phyloP scores from a whole-genome alignment of 2,329 filamentous ascomycete genomes.

The Amauroascus niger region DNA sequence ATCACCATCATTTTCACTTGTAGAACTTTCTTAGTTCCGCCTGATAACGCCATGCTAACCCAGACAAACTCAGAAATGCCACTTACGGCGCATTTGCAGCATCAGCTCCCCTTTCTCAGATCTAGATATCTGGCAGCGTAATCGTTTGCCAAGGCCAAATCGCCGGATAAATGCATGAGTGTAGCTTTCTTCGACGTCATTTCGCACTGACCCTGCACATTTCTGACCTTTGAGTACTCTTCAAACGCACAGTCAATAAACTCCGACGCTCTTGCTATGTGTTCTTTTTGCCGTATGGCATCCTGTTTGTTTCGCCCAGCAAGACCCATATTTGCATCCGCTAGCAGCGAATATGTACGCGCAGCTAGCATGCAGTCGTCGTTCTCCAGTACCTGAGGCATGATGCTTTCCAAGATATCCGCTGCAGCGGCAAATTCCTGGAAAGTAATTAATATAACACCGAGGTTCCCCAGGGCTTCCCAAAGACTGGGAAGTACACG shows the following conservation, averaged over 20 bases:
- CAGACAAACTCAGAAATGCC: not conserved
- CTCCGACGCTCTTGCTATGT: slow-evolving; percentile 49
- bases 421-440: slow-evolving; percentile 60
- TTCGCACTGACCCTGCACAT: slow-evolving; percentile 61
- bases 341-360: slow-evolving; percentile 58
- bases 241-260: slow-evolving; percentile 54
- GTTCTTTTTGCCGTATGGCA: slow-evolving; percentile 44
- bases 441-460: slow-evolving; percentile 58
- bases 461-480: slow-evolving; percentile 58
- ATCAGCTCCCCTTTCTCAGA: slow-evolving; percentile 32
- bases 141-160: slow-evolving; percentile 54
- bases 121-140: slow-evolving; percentile 57
- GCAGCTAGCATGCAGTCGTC: slow-evolving; percentile 55
- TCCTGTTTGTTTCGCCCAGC: slow-evolving; percentile 47
- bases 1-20: not conserved
- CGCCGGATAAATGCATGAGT: slow-evolving; percentile 61
- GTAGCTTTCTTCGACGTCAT: slow-evolving; percentile 74
- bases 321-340: slow-evolving; percentile 68
- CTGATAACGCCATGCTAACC: not conserved
- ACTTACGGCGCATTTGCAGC: not conserved
- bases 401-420: slow-evolving; percentile 55
- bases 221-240: slow-evolving; percentile 58
- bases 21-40: no score
- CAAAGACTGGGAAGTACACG: slow-evolving; percentile 61
- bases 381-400: slow-evolving; percentile 68